Conservation (phyloP, 208 protist genomes). For the Herpetomonas samuelpessoai region DNA sequence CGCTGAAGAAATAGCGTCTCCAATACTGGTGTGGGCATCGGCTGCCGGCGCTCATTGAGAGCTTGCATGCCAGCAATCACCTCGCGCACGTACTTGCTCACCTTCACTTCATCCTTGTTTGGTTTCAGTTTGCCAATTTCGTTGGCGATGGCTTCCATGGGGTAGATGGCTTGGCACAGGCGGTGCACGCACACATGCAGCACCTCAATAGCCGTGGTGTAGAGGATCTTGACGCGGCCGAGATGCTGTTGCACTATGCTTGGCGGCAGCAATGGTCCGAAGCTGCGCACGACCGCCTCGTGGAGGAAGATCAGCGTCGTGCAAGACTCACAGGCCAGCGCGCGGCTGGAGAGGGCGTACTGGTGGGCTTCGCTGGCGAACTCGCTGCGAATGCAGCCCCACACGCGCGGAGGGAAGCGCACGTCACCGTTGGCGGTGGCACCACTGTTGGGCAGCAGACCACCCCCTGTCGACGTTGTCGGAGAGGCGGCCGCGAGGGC, state of each 20-base stretch:
- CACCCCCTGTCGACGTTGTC: neutral
- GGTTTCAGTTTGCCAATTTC: conserved; percentile 34
- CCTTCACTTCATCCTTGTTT: conserved; percentile 56
- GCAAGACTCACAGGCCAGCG: conserved; percentile 56
- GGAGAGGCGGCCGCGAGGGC: conserved; percentile 3
- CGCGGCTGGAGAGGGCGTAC: conserved; percentile 62
- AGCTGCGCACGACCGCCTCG: conserved; percentile 48
- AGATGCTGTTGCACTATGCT: conserved; percentile 34
- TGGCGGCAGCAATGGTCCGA: conserved; percentile 53
- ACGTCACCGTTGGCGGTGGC: neutral
- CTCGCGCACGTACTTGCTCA: conserved; percentile 57
- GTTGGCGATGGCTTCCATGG: conserved; percentile 68
- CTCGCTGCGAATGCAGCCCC: conserved; percentile 42
- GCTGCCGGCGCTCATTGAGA: conserved; percentile 42
- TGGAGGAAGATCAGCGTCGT: conserved; percentile 58
- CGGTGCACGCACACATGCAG: conserved; percentile 81
- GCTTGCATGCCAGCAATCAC: conserved; percentile 42
- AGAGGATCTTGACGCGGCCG: conserved; percentile 35
- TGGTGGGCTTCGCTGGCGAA: conserved; percentile 53
- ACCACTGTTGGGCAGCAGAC: neutral
- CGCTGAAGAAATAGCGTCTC: conserved; percentile 63
- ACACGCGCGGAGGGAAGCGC: conserved; percentile 69
- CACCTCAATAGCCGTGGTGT: conserved; percentile 53
- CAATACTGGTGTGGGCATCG: conserved; percentile 63
- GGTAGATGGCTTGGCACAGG: conserved; percentile 67